Evolutionary conservation across 768 basidiomycete species (phyloP).

Genomic region (Kwoniella dendrophila): DNA sequence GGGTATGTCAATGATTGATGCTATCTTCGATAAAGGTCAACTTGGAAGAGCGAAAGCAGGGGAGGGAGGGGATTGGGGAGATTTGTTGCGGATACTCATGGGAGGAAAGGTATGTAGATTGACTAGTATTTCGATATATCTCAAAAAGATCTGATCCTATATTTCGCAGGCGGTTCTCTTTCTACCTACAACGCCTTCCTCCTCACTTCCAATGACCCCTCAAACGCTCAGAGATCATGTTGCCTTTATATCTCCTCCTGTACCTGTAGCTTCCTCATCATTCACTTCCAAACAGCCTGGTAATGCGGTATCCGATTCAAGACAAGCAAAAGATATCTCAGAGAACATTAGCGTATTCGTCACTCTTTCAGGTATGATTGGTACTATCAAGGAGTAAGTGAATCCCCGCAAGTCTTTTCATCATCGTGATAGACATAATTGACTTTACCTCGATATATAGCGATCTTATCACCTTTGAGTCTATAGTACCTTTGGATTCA

Average conservation of each 20-base stretch:
- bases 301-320: conserved; percentile 42
- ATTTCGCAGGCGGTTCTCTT: conserved; percentile 72
- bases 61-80: conserved; percentile 51
- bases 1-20: conserved; percentile 56
- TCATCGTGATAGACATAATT: neutral
- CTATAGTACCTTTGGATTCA: conserved; percentile 57
- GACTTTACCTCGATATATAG: conserved; percentile 14
- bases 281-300: conserved; percentile 22
- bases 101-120: conserved; percentile 47
- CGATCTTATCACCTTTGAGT: conserved; percentile 59
- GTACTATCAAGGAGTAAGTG: conserved; percentile 66
- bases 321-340: conserved; percentile 36
- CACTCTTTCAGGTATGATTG: conserved; percentile 82
- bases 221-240: conserved; percentile 85
- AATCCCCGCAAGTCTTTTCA: conserved; percentile 5
- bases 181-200: conserved; percentile 66
- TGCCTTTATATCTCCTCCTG: conserved; percentile 64
- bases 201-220: conserved; percentile 65
- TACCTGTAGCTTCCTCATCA: conserved; percentile 50
- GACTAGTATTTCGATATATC: neutral
- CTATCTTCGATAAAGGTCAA: conserved; percentile 53
- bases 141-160: conserved; percentile 1
- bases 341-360: conserved; percentile 58
- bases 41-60: conserved; percentile 31
- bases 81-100: conserved; percentile 44